phyloP scores from a whole-genome alignment of 2,329 filamentous ascomycete genomes.

The Parasarocladium wereldwijsianum region DNA sequence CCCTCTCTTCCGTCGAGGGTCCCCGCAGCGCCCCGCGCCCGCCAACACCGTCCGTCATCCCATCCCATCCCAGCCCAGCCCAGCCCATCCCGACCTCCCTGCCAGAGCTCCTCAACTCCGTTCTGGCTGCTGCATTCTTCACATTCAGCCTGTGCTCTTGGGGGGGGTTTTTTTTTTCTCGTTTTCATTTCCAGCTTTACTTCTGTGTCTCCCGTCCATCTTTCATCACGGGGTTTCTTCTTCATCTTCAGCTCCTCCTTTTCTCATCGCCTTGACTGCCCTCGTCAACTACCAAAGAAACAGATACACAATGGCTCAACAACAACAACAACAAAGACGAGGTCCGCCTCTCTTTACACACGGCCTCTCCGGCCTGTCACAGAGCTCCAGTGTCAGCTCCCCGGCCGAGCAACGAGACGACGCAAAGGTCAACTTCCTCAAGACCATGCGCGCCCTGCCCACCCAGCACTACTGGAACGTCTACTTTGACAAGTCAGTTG shows the following conservation, averaged over 20 bases:
- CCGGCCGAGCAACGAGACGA: constrained; percentile 62
- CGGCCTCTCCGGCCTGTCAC: constrained; percentile 46
- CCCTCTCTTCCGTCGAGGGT: too few relatives aligned
- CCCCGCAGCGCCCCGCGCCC: too few relatives aligned
- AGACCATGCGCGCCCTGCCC: constrained; percentile 56
- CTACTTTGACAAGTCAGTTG: constrained; percentile 38
- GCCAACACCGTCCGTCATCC: too few relatives aligned
- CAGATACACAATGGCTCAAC: background rate
- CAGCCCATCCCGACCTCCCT: too few relatives aligned
- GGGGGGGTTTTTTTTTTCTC: too few relatives aligned
- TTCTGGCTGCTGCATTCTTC: too few relatives aligned
- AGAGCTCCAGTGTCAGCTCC: constrained; percentile 46
- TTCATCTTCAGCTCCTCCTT: background rate
- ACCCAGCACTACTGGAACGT: constrained; percentile 72
- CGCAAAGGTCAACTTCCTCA: constrained; percentile 71
- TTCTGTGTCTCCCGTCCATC: too few relatives aligned
- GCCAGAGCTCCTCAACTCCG: too few relatives aligned
- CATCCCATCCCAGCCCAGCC: too few relatives aligned
- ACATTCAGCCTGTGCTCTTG: too few relatives aligned
- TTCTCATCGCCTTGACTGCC: background rate
- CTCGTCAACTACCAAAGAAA: background rate
- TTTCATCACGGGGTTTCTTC: too few relatives aligned
- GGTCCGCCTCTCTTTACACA: constrained; percentile 42
- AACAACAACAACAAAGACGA: constrained; percentile 1
- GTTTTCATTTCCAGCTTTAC: too few relatives aligned